Conservation (phyloP, 129 eudicot genomes). For the Pseudognaphalium luteoalbum region DNA sequence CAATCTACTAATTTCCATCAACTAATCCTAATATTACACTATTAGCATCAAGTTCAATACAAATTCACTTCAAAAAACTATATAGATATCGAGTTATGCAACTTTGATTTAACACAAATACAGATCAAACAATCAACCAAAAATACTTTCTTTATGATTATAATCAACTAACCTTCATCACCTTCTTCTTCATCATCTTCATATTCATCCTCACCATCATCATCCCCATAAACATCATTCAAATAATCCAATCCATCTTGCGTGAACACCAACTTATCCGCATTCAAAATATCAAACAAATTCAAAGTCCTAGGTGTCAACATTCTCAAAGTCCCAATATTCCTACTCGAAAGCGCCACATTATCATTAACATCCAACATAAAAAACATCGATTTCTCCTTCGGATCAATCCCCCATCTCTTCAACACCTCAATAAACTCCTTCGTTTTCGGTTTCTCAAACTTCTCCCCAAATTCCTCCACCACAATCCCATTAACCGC, state of each 20-base stretch:
- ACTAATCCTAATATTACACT: background rate
- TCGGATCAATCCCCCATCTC: constrained; percentile 86
- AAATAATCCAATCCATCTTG: constrained; percentile 71
- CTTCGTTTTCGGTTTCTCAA: constrained; percentile 81
- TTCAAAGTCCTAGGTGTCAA: constrained; percentile 90
- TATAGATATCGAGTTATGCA: background rate
- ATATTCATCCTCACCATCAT: constrained; percentile 45
- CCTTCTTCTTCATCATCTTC: constrained; percentile 34
- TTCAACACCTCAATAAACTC: constrained; percentile 72
- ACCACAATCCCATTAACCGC: constrained; percentile 62
- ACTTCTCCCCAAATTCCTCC: constrained; percentile 76
- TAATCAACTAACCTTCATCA: constrained; percentile 43
- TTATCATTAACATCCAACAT: constrained; percentile 78
- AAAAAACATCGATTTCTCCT: constrained; percentile 76
- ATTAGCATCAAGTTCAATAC: background rate
- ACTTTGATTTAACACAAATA: background rate
- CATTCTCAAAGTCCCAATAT: constrained; percentile 82
- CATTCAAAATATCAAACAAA: constrained; percentile 80
- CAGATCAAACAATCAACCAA: background rate
- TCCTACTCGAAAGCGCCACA: constrained; percentile 71
- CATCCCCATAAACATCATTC: constrained; percentile 79
- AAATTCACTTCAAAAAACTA: background rate
- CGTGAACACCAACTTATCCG: constrained; percentile 81
- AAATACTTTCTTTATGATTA: background rate
- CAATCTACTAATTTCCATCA: background rate